Evolutionary conservation across 2,329 filamentous ascomycete species (phyloP), one percentile per base, ranked within the genome.

Genomic region (Clarireedia monteithiana): DNA sequence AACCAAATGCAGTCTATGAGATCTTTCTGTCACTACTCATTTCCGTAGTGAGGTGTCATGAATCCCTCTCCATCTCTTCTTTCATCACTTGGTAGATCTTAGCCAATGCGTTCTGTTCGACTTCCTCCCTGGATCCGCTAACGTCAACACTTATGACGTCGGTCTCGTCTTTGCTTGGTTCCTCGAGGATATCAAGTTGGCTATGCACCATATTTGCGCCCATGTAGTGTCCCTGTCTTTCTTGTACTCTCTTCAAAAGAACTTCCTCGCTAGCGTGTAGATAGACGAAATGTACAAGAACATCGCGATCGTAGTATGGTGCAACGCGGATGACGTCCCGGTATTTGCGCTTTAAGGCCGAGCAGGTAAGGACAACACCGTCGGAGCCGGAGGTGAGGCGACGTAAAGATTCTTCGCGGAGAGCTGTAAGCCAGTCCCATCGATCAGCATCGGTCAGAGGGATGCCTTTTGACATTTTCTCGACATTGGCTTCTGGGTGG

Each of bases 321-420:
- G 88, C 88, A 7, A 91, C 84, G 34, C 89, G 83, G 69, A 94
- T 89, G 60, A 92, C 88, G 66, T 99, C 94, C 64, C 94, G 86
- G 77, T 99, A 99, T 74, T 95, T 96, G 71, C 89, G 88, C 79
- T 97, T 97, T 53, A 99, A 80, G 1, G 92, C 94, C 12, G 90
- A 96, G 79, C 94, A 99, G 53, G 94, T 96, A 59, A 99, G 81
- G 50, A 99, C 89, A n/a, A 96, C 94, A 49, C 90, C 86, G 30
- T 79, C 74, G 17, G 81, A 77, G 39, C 84, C 83, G 45, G 68
- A 51, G 48, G 62, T 59, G 49, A 87, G 75, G 50, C 75, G 75
- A 53, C 73, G 72, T 55, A 84, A 75, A 6, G 83, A 82, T 66
- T 84, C 85, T 62, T 89, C 81, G 60, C 89, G 87, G 14, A 94